Conservation (phyloP, 164 flowering plant species). For the Platanus orientalis region DNA sequence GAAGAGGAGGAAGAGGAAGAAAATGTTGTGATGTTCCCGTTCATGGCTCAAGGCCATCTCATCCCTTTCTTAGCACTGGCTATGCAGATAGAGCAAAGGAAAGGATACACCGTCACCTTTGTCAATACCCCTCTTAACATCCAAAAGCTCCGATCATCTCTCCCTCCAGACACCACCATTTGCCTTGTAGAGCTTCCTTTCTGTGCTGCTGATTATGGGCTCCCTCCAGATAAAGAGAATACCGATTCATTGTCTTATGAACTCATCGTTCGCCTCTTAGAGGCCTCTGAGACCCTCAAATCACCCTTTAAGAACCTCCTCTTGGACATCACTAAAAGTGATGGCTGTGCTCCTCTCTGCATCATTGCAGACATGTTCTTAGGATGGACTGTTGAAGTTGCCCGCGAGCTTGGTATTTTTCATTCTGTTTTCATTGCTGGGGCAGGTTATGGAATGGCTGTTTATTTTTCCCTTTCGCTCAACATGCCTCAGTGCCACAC, state of each 20-base stretch:
- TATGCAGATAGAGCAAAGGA: neutral
- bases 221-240: conserved; percentile 1
- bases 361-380: conserved; percentile 2
- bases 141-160: neutral
- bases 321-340: neutral
- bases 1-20: neutral
- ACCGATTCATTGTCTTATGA: neutral
- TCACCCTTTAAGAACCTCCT: conserved; percentile 7
- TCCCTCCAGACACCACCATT: conserved; percentile 8
- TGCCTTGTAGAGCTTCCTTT: conserved; percentile 4
- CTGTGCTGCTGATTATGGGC: conserved; percentile 8
- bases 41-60: conserved; percentile 13
- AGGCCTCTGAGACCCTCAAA: conserved; percentile 5
- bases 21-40: conserved; percentile 7
- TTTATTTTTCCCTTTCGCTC: neutral
- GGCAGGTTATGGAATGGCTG: conserved; percentile 1
- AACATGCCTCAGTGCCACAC: neutral
- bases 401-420: neutral
- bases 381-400: neutral
- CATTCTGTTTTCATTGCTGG: neutral
- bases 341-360: conserved; percentile 9
- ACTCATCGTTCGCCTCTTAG: neutral
- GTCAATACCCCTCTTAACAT: conserved; percentile 10
- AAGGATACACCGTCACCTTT: conserved; percentile 4
- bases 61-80: conserved; percentile 8